These are phyloP conservation scores for Dactylis glomerata DNA, from an alignment of 176 grass and related monocot genomes.

Conservation along the genomic window DNA sequence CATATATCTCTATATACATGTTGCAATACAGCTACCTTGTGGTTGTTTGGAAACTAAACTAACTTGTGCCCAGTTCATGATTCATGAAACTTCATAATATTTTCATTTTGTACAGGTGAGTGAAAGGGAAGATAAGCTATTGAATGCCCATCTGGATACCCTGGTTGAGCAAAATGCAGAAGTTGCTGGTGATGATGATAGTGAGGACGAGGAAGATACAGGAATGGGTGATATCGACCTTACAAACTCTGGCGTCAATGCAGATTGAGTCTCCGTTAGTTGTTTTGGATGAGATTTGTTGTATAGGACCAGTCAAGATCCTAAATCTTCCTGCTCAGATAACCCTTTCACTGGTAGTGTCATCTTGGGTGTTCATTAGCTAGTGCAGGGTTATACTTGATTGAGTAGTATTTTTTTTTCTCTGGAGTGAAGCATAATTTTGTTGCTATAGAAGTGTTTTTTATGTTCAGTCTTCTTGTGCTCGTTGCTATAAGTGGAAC, in stretches of 20 bases:
- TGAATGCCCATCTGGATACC: constrained; percentile 79
- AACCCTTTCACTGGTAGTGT: background rate
- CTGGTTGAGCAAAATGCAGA: constrained; percentile 65
- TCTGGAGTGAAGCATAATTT: constrained; percentile 6
- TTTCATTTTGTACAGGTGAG: constrained; percentile 63
- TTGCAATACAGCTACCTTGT: background rate
- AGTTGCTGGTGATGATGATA: constrained; percentile 85
- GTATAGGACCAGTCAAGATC: constrained; percentile 43
- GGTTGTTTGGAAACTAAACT: background rate
- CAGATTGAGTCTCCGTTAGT: constrained; percentile 24
- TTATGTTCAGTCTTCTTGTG: background rate
- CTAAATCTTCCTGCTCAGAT: constrained; percentile 21
- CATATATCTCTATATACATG: background rate
- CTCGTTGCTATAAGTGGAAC: background rate
- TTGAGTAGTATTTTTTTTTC: constrained; percentile 25
- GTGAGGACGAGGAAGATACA: constrained; percentile 93
- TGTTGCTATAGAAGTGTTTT: constrained; percentile 15
- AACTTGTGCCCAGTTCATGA: background rate
- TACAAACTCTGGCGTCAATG: constrained; percentile 44
- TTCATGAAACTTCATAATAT: background rate
- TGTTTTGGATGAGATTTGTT: constrained; percentile 37
- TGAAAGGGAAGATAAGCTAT: constrained; percentile 85
- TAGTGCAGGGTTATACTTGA: constrained; percentile 15
- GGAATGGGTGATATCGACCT: constrained; percentile 81
- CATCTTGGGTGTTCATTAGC: constrained; percentile 20